These are phyloP conservation scores for Pyrus hybrid DNA, from an alignment of 331 rosid species.

Conservation along the genomic window DNA sequence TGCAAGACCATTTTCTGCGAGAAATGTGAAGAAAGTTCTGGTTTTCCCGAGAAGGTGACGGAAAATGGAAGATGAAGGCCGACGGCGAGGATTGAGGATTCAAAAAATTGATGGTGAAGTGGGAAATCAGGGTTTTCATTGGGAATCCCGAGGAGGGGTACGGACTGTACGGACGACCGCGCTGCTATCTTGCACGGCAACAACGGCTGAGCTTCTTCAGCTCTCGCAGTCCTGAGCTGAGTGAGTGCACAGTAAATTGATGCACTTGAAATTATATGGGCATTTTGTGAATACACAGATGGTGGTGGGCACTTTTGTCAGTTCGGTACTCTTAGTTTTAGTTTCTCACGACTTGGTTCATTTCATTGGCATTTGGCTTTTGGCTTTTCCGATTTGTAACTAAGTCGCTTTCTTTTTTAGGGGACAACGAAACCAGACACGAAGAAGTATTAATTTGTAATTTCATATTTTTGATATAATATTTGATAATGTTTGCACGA, in stretches of 20 bases:
- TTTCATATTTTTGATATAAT: rapidly evolving
- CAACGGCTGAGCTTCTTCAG: background rate
- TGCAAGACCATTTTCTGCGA: slow-evolving; percentile 22
- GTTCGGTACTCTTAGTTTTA: background rate
- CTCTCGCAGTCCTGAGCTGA: background rate
- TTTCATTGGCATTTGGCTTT: too few relatives aligned
- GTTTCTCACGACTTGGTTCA: background rate
- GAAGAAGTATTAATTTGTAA: rapidly evolving
- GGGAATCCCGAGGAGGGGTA: background rate
- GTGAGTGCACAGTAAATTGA: background rate
- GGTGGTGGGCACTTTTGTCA: background rate
- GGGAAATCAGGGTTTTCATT: slow-evolving; percentile 45
- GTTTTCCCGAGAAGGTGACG: slow-evolving; percentile 16
- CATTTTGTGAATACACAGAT: background rate
- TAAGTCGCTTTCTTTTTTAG: too few relatives aligned
- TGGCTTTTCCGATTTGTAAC: too few relatives aligned
- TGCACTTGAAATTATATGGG: background rate
- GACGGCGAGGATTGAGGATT: slow-evolving; percentile 19
- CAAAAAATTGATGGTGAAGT: slow-evolving; percentile 7
- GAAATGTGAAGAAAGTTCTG: slow-evolving; percentile 16
- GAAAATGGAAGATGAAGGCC: slow-evolving; percentile 17
- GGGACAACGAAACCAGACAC: too few relatives aligned
- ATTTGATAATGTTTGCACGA: too few relatives aligned
- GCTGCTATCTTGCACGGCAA: background rate
- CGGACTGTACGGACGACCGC: background rate